Evolutionary conservation across 176 grass and related monocot species (phyloP).

Genomic region (Tillandsia leiboldiana): DNA sequence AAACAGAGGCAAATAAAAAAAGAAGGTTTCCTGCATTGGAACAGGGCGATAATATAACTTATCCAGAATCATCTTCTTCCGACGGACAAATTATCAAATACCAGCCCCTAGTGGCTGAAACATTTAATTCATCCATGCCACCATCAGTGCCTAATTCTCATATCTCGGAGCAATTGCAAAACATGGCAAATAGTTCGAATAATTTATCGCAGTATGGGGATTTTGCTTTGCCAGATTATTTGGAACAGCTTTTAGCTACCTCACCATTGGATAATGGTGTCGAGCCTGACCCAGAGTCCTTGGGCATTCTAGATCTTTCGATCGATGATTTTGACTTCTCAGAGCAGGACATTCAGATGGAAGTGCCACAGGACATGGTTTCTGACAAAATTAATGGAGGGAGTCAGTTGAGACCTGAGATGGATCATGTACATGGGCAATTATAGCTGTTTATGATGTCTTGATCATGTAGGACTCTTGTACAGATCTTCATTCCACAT

Average conservation of each 20-base stretch:
- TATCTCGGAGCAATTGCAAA: not conserved
- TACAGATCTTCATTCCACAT: not conserved
- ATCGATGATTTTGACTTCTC: conserved; percentile 5
- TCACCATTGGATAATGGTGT: not conserved
- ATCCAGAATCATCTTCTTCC: not conserved
- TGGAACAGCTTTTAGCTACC: conserved; percentile 6
- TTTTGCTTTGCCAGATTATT: not conserved
- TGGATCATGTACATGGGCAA: not conserved
- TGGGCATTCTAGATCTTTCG: not conserved
- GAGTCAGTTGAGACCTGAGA: not conserved
- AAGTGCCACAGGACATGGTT: not conserved
- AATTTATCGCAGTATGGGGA: not conserved
- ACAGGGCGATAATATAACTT: not conserved
- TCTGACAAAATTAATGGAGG: not conserved
- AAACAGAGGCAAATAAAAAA: conserved; percentile 4
- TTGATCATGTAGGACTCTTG: not conserved
- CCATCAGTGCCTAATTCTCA: not conserved
- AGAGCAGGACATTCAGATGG: conserved; percentile 4
- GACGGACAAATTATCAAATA: conserved; percentile 17
- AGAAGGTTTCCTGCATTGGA: conserved; percentile 1
- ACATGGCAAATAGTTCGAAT: not conserved
- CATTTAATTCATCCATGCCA: not conserved
- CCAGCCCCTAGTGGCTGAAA: conserved; percentile 3
- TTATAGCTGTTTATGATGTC: not conserved
- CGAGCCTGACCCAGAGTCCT: not conserved